Percentiles rank a stretch among this genome's conserved stretches.
These are phyloP conservation scores for Camelina laxa DNA, from an alignment of 345 rosid species.

Conservation along the genomic window DNA sequence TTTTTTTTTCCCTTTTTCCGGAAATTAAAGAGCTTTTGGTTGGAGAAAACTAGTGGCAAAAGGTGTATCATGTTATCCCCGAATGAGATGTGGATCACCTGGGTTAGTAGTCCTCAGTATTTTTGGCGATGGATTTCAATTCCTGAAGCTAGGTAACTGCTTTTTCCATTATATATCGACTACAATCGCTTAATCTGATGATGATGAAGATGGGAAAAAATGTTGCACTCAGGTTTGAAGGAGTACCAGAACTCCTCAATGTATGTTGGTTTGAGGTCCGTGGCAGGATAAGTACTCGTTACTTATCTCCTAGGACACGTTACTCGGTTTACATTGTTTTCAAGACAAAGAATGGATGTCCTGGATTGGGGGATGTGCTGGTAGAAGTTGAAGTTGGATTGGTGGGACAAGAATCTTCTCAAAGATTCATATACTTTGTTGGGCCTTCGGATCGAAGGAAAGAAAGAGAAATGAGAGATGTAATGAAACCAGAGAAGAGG, in stretches of 20 bases:
- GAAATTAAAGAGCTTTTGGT: slow-evolving; percentile 16
- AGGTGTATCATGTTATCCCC: not conserved
- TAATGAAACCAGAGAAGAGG: not conserved
- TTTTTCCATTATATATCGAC: not conserved
- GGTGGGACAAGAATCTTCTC: not conserved
- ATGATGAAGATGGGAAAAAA: too few relatives aligned
- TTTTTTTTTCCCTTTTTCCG: too few relatives aligned
- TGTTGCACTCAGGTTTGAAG: not conserved
- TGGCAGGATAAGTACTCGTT: not conserved
- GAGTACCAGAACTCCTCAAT: not conserved
- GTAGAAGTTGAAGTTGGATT: not conserved
- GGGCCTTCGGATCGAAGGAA: not conserved
- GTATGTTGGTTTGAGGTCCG: slow-evolving; percentile 20
- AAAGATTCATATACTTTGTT: not conserved
- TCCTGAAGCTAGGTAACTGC: slow-evolving; percentile 16
- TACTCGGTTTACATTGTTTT: slow-evolving; percentile 32
- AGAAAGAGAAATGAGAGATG: not conserved
- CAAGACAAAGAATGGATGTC: not conserved
- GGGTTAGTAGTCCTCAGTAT: too few relatives aligned
- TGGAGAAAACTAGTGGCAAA: slow-evolving; percentile 7
- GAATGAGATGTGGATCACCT: not conserved
- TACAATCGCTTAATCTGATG: too few relatives aligned
- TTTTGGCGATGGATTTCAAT: too few relatives aligned
- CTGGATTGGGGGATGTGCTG: not conserved
- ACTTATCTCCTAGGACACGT: slow-evolving; percentile 15